Conservation (phyloP, 1,284 basidiomycete genomes). For the Marasmius fiardii region DNA sequence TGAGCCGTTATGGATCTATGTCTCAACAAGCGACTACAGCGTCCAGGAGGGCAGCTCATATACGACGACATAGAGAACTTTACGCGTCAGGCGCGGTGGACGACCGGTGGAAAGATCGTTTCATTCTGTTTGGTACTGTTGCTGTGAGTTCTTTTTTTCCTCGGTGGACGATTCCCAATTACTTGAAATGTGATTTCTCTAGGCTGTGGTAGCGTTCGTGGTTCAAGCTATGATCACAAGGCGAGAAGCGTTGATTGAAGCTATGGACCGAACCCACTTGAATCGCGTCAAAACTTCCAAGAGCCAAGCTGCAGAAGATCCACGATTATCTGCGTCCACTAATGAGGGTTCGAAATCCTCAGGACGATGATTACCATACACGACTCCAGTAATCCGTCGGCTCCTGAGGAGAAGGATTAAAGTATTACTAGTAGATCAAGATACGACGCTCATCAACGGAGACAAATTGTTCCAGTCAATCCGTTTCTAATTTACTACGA, state of each 20-base stretch:
- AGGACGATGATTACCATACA: not conserved
- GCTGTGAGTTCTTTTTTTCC: slow-evolving; percentile 33
- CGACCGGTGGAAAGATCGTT: slow-evolving; percentile 55
- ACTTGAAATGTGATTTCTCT: not conserved
- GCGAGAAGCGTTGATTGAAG: slow-evolving; percentile 14
- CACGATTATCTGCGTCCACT: slow-evolving; percentile 11
- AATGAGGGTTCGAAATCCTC: not conserved
- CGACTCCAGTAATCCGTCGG: not conserved
- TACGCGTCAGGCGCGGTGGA: slow-evolving; percentile 43
- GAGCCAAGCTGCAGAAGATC: slow-evolving; percentile 10
- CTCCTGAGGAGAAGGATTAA: not conserved
- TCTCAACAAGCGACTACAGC: slow-evolving; percentile 33
- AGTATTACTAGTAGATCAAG: too few relatives aligned
- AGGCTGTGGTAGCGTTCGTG: slow-evolving; percentile 10
- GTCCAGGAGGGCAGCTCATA: slow-evolving; percentile 40
- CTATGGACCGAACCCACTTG: slow-evolving; percentile 8
- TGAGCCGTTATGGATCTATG: slow-evolving; percentile 19
- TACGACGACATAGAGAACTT: slow-evolving; percentile 37
- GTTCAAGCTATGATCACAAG: slow-evolving; percentile 18
- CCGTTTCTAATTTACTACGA: not conserved
- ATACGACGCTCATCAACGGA: too few relatives aligned
- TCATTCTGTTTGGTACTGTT: slow-evolving; percentile 46
- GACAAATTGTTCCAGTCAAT: not conserved
- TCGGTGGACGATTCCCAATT: not conserved
- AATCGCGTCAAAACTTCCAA: slow-evolving; percentile 1